These are phyloP conservation scores for Chlamydomonas sp. DNA, from an alignment of 139 green algal genomes.

Conservation along the genomic window DNA sequence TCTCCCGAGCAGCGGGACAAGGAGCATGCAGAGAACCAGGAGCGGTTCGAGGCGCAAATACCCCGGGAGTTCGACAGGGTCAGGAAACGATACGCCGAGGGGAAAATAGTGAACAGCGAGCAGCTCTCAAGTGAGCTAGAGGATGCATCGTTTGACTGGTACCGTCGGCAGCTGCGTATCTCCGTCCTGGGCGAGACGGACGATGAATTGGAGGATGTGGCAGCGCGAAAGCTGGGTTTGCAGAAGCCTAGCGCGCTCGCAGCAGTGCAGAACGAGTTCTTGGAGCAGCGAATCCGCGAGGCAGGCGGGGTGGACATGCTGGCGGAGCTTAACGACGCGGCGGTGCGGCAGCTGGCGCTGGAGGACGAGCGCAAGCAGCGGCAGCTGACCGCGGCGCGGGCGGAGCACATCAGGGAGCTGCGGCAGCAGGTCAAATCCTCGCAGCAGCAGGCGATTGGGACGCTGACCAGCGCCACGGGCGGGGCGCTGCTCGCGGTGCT, in stretches of 20 bases:
- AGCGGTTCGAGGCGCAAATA: neutral
- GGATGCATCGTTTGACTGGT: conserved; percentile 54
- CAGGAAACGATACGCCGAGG: conserved; percentile 30
- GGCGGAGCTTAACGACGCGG: neutral
- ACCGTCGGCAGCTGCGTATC: conserved; percentile 46
- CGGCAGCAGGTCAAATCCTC: conserved; percentile 4
- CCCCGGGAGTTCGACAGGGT: conserved; percentile 47
- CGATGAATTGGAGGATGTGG: conserved; percentile 46
- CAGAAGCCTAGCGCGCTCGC: neutral
- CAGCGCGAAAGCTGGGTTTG: conserved; percentile 30
- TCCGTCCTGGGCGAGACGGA: conserved; percentile 32
- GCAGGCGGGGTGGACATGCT: conserved; percentile 4
- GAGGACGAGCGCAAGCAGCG: neutral
- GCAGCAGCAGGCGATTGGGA: neutral
- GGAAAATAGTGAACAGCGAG: conserved; percentile 45
- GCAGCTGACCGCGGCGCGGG: neutral
- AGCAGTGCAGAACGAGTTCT: neutral
- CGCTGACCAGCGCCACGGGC: conserved; percentile 15
- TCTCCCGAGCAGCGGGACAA: neutral
- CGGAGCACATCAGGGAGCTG: neutral
- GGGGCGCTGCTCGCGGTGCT: conserved; percentile 28
- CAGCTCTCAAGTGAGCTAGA: conserved; percentile 53
- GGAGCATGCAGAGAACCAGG: neutral
- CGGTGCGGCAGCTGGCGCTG: too few species aligned
- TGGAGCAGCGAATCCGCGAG: neutral